Conservation (phyloP, 2,329 filamentous ascomycete genomes). For the Teratosphaeria gauchensis region DNA sequence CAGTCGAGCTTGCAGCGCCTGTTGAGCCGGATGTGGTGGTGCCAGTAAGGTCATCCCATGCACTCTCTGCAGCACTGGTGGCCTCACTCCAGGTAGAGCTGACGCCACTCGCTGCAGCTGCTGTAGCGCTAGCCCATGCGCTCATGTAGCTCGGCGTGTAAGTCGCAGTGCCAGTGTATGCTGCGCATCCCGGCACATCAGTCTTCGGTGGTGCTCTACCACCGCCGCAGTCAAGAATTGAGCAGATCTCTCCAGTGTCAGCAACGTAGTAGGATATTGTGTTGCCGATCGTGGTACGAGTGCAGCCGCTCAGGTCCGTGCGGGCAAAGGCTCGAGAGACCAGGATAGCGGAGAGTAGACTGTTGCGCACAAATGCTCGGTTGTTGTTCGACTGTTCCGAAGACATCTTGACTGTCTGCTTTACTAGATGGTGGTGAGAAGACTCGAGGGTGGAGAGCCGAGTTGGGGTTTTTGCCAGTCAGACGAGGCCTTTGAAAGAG, state of each 20-base stretch:
- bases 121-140: slow-evolving; percentile 15
- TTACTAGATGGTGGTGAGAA: background rate
- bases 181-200: slow-evolving; percentile 50
- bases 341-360: slow-evolving; percentile 19
- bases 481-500: background rate
- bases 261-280: slow-evolving; percentile 52
- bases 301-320: slow-evolving; percentile 36
- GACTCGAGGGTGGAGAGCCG: background rate
- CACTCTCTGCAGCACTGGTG: background rate
- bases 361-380: background rate
- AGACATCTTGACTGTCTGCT: slow-evolving; percentile 12
- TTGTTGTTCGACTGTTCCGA: slow-evolving; percentile 5
- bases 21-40: slow-evolving; percentile 1
- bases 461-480: background rate
- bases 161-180: slow-evolving; percentile 47
- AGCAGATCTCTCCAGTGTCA: slow-evolving; percentile 55
- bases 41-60: background rate
- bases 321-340: slow-evolving; percentile 23
- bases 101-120: slow-evolving; percentile 3
- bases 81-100: slow-evolving; percentile 2
- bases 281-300: slow-evolving; percentile 34
- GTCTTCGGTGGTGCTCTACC: slow-evolving; percentile 54
- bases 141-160: slow-evolving; percentile 44
- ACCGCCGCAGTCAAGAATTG: slow-evolving; percentile 56
- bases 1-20: background rate